These are phyloP conservation scores for Apostasia shenzhenica DNA, from an alignment of 106 monocot species.

Conservation along the genomic window DNA sequence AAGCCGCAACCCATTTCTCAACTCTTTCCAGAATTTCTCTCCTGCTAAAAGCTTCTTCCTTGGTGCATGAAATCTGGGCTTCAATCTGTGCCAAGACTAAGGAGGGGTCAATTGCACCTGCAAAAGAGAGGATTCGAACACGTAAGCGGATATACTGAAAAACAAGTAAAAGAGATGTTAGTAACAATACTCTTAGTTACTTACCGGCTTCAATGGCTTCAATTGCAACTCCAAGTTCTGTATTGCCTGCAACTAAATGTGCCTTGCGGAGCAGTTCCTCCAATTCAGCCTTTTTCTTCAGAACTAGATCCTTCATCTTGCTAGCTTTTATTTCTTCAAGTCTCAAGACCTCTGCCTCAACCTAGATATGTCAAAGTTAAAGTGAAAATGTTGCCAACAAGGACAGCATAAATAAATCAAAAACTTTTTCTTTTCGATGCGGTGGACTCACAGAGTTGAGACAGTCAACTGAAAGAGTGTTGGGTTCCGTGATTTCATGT, in stretches of 20 bases:
- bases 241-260: constrained; percentile 31
- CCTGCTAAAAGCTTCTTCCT: constrained; percentile 66
- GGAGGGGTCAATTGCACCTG: constrained; percentile 52
- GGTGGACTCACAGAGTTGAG: constrained; percentile 41
- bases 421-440: background rate
- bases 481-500: constrained; percentile 50
- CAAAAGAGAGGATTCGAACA: background rate
- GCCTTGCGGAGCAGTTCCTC: constrained; percentile 37
- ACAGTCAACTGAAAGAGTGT: constrained; percentile 31
- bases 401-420: constrained; percentile 1
- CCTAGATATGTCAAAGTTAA: constrained; percentile 14
- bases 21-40: constrained; percentile 71
- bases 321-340: constrained; percentile 54
- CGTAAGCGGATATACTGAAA: too few relatives aligned
- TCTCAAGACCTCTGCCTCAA: constrained; percentile 45
- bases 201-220: constrained; percentile 43
- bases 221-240: constrained; percentile 20
- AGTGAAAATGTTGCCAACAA: background rate
- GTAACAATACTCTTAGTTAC: too few relatives aligned
- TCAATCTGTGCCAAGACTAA: constrained; percentile 59
- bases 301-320: constrained; percentile 63
- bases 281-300: constrained; percentile 52
- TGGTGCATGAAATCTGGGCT: constrained; percentile 35
- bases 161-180: too few relatives aligned
- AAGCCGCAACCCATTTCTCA: constrained; percentile 68